Evolutionary conservation across 2,329 filamentous ascomycete species (phyloP), one percentile per base, ranked within the genome.

Genomic region (Paramyrothecium sp.): DNA sequence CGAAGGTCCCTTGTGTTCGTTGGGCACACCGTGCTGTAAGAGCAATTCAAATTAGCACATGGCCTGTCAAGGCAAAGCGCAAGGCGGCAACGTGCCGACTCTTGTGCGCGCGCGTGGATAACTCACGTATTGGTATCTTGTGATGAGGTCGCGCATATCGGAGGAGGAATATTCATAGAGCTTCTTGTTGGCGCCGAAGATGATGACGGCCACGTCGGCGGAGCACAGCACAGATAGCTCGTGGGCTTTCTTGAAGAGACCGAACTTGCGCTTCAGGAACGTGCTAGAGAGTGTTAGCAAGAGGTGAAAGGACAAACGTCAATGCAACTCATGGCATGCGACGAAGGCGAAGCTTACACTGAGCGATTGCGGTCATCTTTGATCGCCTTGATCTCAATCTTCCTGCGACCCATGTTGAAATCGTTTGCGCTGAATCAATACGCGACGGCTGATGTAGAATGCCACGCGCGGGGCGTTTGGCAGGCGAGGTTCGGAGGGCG

Each of bases 331-430:
- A n/a, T n/a, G 48, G 19, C 53, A 50, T 26, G n/a, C 34, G 48
- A 17, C 13, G 3, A 33, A 10, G 38, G 51, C n/a, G 51, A 49
- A 58, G 81, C 91, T 77, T 92, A 97, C 93, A 97, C 93, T 69
- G 93, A 97, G 73, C 93, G 92, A 73, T 97, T 97, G 70, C 93
- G 88, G 77, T 97, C 93, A 87, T 97, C 93, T 78, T 97, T 97
- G 83, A 98, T 98, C 67, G 94, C 92, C 80, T 97, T 97, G 83
- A 99, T 98, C 81, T 98, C 95, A 73, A 99, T 99, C 87, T 99
- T 99, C 84, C 95, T 88, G 76, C 95, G 89, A 75, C 95, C 95
- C 95, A 99, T 99, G 54, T 51, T 71, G 61, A 63, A 53, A 57
- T 54, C 34, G 54, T 56, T 46, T 47, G 57, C 53, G 56, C 63